Conservation (phyloP, 2,329 filamentous ascomycete genomes). For the Xylaria sp. region DNA sequence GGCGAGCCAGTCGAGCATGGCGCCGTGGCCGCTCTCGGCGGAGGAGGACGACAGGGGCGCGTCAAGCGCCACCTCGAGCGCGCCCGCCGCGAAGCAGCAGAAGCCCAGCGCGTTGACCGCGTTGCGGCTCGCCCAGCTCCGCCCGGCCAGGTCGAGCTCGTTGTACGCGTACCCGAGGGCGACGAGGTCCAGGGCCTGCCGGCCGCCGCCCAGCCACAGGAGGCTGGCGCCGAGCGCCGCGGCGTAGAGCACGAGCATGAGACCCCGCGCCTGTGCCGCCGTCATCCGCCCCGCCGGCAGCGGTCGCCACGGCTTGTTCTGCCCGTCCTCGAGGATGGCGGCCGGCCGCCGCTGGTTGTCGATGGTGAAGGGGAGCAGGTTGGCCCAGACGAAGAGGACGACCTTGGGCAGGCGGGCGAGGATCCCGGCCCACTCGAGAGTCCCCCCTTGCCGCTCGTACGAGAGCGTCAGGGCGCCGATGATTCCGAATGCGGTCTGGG, state of each 20-base stretch:
- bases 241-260: conserved; percentile 7
- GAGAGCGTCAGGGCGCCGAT: neutral
- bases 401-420: conserved; percentile 5
- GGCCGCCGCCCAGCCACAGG: conserved; percentile 1
- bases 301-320: conserved; percentile 15
- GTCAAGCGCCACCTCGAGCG: conserved; percentile 30
- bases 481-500: conserved; percentile 7
- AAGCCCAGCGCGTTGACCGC: conserved; percentile 37
- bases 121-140: conserved; percentile 33
- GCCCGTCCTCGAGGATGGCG: conserved; percentile 7
- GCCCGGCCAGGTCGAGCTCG: conserved; percentile 6
- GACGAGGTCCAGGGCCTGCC: neutral
- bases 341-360: conserved; percentile 8
- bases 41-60: neutral
- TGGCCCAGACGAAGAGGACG: conserved; percentile 8
- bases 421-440: neutral
- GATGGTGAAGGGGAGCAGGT: conserved; percentile 11
- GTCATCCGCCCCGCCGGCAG: conserved; percentile 4
- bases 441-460: neutral
- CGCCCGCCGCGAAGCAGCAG: conserved; percentile 33
- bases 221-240: neutral
- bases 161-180: conserved; percentile 8
- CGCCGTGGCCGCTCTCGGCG: neutral
- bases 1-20: conserved; percentile 14
- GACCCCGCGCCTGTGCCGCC: neutral